Evolutionary conservation across 106 monocot species (phyloP), one percentile per base, ranked within the genome.

Genomic region (Narthecium ossifragum): DNA sequence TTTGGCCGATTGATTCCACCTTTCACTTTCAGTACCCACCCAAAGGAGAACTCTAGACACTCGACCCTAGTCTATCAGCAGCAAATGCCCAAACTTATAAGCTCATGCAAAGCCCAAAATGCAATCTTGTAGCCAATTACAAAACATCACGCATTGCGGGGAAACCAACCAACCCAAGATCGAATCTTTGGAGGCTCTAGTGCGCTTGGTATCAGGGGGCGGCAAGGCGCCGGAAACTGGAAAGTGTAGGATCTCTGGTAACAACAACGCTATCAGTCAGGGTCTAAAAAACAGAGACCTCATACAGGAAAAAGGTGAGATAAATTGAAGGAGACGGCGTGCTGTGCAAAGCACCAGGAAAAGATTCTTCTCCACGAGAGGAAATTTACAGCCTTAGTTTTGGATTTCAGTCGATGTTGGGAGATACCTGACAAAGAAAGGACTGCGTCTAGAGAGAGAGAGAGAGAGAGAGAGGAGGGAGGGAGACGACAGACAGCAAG

Each of bases 391-490:
- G 49, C 21, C 18, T 22, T 49, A 4, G 22, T 23, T 49, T 24
- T 49, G 22, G 49, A 49, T 49, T 49, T 49, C 49, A 22, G 22
- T 49, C 1, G 49, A 24, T 6, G 23, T 49, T 1, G 23, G 23
- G 49, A 22, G 23, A 49, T 22, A 20, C 47, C 12, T 49, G 49
- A 49, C 21, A 49, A 49, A 49, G 49, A 49, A 49, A 49, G 18
- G 43, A 43, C 43, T 43, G 43, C 43, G 18, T 17, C 5, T 4
- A 43, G 43, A 43, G 43, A 43, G 11, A 43, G 11, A 41, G 41
- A 41, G 41, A 41, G 41, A 39, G 15, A 39, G 15, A 39, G 12
- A 39, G 9, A 39, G 9, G 15, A 11, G 1, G 9, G 14, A 43
- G 10, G 18, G 43, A 43, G 17, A 43, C 17, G 43, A 43, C 43